phyloP scores from a whole-genome alignment of 1,139 yeast species.

The Magnusiomyces magnusii region DNA sequence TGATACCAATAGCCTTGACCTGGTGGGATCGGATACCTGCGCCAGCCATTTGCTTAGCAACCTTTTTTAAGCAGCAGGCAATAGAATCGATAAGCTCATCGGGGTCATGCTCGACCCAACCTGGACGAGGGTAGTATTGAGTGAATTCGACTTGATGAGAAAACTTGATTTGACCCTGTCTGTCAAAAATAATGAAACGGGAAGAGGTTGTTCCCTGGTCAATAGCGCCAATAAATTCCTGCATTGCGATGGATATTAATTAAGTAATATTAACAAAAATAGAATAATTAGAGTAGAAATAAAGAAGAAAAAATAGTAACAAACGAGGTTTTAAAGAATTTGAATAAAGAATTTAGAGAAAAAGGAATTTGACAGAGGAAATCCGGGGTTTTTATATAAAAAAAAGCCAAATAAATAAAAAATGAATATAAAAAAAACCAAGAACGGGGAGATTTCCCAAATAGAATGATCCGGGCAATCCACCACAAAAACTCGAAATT shows the following conservation, averaged over 20 bases:
- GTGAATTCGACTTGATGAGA: conserved; percentile 77
- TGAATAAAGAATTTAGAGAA: too few relatives aligned
- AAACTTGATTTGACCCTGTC: conserved; percentile 68
- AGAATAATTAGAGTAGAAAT: not conserved
- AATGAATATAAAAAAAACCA: too few relatives aligned
- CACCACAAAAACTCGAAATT: too few relatives aligned
- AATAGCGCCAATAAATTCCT: conserved; percentile 42
- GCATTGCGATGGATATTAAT: too few relatives aligned
- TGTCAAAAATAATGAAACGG: conserved; percentile 75
- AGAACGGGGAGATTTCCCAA: too few relatives aligned
- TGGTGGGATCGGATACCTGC: conserved; percentile 28
- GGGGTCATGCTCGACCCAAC: conserved; percentile 94
- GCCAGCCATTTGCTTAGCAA: conserved; percentile 29
- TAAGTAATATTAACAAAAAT: not conserved
- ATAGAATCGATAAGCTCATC: conserved; percentile 76
- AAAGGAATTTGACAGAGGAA: too few relatives aligned
- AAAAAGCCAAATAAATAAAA: too few relatives aligned
- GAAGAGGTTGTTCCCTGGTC: conserved; percentile 95
- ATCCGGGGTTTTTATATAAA: too few relatives aligned
- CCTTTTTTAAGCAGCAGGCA: conserved; percentile 32
- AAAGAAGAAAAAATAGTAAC: not conserved
- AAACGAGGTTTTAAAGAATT: too few relatives aligned
- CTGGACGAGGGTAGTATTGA: conserved; percentile 37
- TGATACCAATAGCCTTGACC: conserved; percentile 58
- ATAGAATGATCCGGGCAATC: too few relatives aligned